phyloP scores from a whole-genome alignment of 768 basidiomycete genomes.

The Leucogyrophana mollusca region DNA sequence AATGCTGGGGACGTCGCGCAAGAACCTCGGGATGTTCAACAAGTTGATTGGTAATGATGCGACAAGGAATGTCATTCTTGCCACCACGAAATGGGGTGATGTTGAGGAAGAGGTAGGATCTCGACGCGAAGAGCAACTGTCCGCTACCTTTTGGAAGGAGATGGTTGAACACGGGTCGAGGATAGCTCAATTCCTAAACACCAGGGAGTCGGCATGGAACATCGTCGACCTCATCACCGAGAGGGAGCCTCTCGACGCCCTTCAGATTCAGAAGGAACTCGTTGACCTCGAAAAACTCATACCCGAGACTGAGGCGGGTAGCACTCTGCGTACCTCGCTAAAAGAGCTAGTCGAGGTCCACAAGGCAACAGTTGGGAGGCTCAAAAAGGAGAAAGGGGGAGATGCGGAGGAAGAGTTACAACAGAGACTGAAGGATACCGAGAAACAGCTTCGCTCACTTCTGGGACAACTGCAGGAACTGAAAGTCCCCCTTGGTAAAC shows the following conservation, averaged over 20 bases:
- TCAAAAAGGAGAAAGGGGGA: too few species aligned
- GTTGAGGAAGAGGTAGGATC: conserved; percentile 15
- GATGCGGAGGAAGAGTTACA: too few species aligned
- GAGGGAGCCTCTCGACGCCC: not conserved
- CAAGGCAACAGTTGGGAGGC: too few species aligned
- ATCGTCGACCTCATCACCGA: conserved; percentile 9
- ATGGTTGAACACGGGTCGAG: conserved; percentile 12
- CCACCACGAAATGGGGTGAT: conserved; percentile 36
- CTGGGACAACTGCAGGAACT: too few species aligned
- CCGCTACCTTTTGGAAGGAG: conserved; percentile 1
- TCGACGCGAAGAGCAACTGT: conserved; percentile 22
- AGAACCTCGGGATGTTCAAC: conserved; percentile 30
- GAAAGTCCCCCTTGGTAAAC: too few species aligned
- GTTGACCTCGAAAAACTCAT: conserved; percentile 4
- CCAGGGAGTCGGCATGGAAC: conserved; percentile 6
- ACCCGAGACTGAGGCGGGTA: conserved; percentile 9
- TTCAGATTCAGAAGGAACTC: conserved; percentile 12
- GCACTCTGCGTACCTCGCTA: too few species aligned
- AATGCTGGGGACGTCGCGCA: conserved; percentile 22
- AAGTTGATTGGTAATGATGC: conserved; percentile 21
- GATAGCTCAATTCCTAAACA: conserved; percentile 5
- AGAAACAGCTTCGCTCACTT: too few species aligned
- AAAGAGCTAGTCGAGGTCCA: too few species aligned
- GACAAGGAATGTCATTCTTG: conserved; percentile 28
- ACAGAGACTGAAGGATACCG: too few species aligned